phyloP scores from a whole-genome alignment of 805 yeast genomes.

The Metschnikowia proteae region DNA sequence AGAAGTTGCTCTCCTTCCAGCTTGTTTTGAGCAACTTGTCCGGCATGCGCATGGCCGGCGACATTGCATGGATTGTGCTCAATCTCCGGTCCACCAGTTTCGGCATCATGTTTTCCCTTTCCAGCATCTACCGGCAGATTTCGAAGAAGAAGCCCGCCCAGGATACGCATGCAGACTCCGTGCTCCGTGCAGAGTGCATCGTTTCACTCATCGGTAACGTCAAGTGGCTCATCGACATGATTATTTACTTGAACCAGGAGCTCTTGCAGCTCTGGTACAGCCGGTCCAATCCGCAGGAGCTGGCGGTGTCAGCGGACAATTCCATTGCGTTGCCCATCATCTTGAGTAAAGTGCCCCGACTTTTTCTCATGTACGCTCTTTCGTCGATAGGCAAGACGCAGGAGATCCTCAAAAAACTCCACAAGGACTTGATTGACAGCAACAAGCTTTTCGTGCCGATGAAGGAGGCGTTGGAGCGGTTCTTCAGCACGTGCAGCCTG shows the following conservation, averaged over 20 bases:
- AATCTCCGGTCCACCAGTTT: conserved; percentile 70
- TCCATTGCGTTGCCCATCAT: conserved; percentile 56
- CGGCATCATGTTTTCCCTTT: conserved; percentile 59
- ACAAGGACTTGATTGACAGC: conserved; percentile 45
- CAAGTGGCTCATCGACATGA: conserved; percentile 81
- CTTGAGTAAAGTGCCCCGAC: conserved; percentile 66
- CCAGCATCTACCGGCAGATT: conserved; percentile 62
- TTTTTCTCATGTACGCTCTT: conserved; percentile 61
- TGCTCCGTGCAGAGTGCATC: conserved; percentile 59
- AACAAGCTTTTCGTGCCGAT: conserved; percentile 46
- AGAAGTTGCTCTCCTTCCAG: conserved; percentile 66
- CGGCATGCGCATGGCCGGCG: conserved; percentile 31
- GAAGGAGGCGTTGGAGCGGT: conserved; percentile 49
- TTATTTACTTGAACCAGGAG: conserved; percentile 72
- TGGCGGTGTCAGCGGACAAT: conserved; percentile 24
- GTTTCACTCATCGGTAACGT: conserved; percentile 67
- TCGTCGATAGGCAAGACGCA: conserved; percentile 62
- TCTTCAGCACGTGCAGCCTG: conserved; percentile 44
- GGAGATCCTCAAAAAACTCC: conserved; percentile 53
- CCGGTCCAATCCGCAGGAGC: conserved; percentile 18
- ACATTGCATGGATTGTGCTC: conserved; percentile 59
- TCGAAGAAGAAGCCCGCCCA: conserved; percentile 52
- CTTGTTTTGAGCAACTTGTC: conserved; percentile 52
- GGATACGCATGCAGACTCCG: conserved; percentile 51
- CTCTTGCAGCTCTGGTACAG: conserved; percentile 43